phyloP scores from a whole-genome alignment of 306 rosid genomes.

The Morella rubra region DNA sequence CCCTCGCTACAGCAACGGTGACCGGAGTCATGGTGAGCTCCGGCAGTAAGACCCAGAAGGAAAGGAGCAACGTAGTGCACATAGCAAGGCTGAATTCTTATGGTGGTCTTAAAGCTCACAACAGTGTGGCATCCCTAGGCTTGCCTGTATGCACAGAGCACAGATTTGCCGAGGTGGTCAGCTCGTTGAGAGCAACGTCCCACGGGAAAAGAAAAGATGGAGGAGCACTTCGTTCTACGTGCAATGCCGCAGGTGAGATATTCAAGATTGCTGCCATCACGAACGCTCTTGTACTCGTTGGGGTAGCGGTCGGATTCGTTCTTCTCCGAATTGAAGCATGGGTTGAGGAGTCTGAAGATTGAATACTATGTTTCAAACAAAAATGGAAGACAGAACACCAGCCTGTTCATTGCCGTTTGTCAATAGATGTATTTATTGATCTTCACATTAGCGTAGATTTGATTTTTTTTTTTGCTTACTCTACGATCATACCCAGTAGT shows the following conservation, averaged over 20 bases:
- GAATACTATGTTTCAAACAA: neutral
- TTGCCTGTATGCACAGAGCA: conserved; percentile 34
- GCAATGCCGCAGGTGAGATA: conserved; percentile 31
- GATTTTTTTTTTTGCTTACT: neutral
- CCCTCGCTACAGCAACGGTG: conserved; percentile 24
- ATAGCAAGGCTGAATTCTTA: conserved; percentile 27
- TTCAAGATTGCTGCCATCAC: conserved; percentile 7
- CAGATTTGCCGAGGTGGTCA: conserved; percentile 33
- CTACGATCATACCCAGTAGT: neutral
- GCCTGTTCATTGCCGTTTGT: neutral
- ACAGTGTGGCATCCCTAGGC: conserved; percentile 26
- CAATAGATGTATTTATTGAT: neutral
- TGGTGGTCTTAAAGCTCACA: conserved; percentile 33
- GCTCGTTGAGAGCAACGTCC: conserved; percentile 17
- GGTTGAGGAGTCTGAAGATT: conserved; percentile 26
- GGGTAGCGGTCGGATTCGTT: conserved; percentile 37
- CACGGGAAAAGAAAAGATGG: conserved; percentile 23
- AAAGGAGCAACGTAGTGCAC: conserved; percentile 8
- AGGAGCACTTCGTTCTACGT: conserved; percentile 35
- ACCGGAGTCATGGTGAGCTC: conserved; percentile 29
- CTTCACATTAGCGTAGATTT: neutral
- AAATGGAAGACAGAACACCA: neutral
- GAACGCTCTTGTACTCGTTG: neutral
- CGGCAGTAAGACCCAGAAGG: conserved; percentile 25
- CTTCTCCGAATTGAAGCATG: conserved; percentile 39